These are phyloP conservation scores for Gnaphalium uliginosum DNA, from an alignment of 129 eudicot species.

Conservation along the genomic window DNA sequence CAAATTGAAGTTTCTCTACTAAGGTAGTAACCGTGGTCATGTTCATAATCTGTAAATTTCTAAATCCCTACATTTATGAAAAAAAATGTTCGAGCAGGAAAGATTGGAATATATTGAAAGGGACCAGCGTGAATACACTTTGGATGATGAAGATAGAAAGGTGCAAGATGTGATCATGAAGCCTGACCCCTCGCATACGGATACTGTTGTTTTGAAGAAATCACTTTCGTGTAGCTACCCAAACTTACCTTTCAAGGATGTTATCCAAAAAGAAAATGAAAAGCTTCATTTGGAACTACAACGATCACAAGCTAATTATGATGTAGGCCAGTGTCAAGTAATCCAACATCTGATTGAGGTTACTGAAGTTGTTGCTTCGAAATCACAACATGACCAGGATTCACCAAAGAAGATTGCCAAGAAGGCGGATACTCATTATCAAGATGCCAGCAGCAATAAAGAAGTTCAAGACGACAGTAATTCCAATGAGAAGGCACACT, in stretches of 20 bases:
- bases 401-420: conserved; percentile 51
- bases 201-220: conserved; percentile 68
- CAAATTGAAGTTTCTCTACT: no score
- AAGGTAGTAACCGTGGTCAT: no score
- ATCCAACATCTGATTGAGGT: conserved; percentile 86
- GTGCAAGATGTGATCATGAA: conserved; percentile 83
- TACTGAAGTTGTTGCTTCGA: conserved; percentile 71
- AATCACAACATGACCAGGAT: conserved; percentile 51
- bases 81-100: conserved; percentile 47
- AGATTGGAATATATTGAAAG: conserved; percentile 72
- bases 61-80: neutral
- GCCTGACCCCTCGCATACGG: conserved; percentile 70
- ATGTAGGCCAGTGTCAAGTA: conserved; percentile 88
- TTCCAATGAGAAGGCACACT: conserved; percentile 34
- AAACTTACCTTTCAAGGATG: conserved; percentile 67
- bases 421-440: conserved; percentile 36
- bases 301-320: conserved; percentile 80
- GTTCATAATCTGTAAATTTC: neutral
- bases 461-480: conserved; percentile 44
- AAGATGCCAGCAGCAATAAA: conserved; percentile 42
- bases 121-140: conserved; percentile 86
- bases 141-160: conserved; percentile 86
- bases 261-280: conserved; percentile 72
- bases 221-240: conserved; percentile 95
- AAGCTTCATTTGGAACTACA: conserved; percentile 88